A percentile compares a stretch with the other conserved stretches of the same genome.
Conservation (phyloP, 441 rosid species). For the Adansonia madagascariensis region DNA sequence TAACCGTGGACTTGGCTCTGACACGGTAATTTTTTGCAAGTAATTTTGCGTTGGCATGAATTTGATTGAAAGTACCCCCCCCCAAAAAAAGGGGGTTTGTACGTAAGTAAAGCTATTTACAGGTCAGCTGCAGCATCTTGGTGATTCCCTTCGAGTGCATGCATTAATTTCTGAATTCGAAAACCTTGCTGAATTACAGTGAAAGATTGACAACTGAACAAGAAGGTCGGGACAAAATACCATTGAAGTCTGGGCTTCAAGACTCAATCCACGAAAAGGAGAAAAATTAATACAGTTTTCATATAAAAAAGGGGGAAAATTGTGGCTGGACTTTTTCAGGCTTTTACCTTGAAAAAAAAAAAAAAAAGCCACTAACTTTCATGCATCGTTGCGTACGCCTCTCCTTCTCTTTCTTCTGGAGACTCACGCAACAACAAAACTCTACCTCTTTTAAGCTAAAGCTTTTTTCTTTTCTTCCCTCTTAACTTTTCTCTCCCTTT, state of each 20-base stretch:
- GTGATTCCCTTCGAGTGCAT: slow-evolving; percentile 29
- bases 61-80: background rate
- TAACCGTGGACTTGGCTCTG: too few relatives aligned
- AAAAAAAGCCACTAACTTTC: slow-evolving; percentile 13
- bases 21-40: too few relatives aligned
- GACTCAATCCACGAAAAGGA: background rate
- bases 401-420: slow-evolving; percentile 28
- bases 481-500: slow-evolving; percentile 7
- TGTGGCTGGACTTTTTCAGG: background rate
- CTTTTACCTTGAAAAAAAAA: background rate
- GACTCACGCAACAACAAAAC: slow-evolving; percentile 12
- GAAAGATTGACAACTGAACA: background rate
- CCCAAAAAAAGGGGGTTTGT: background rate
- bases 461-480: background rate
- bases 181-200: background rate
- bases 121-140: background rate
- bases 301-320: background rate
- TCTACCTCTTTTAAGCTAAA: slow-evolving; percentile 24
- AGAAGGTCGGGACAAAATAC: slow-evolving; percentile 22
- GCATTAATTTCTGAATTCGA: slow-evolving; percentile 18
- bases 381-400: slow-evolving; percentile 11
- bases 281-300: background rate
- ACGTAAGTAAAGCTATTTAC: background rate
- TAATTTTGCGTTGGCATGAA: too few relatives aligned
- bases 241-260: background rate